These are phyloP conservation scores for Curvularia verruculosa DNA, from an alignment of 2,329 filamentous ascomycete species.

Conservation along the genomic window DNA sequence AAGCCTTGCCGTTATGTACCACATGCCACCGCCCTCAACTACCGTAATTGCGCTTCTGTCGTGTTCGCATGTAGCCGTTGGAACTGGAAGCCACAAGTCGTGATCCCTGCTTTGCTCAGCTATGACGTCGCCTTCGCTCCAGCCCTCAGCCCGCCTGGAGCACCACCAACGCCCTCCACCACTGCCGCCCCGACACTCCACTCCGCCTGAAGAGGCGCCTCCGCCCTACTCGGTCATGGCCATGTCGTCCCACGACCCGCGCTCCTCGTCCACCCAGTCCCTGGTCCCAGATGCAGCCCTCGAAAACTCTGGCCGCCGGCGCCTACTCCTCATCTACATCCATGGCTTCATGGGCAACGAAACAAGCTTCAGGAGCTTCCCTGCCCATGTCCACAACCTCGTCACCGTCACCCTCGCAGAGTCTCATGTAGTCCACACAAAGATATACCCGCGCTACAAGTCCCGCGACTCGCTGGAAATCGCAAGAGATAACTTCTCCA, in stretches of 20 bases:
- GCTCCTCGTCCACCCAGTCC: slow-evolving; percentile 55
- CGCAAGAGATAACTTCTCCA: slow-evolving; percentile 81
- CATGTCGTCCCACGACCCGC: slow-evolving; percentile 50
- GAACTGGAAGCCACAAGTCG: slow-evolving; percentile 15
- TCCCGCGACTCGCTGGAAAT: slow-evolving; percentile 74
- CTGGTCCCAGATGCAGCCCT: slow-evolving; percentile 48
- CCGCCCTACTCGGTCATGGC: slow-evolving; percentile 29
- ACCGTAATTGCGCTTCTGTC: not conserved
- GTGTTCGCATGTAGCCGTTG: slow-evolving; percentile 7
- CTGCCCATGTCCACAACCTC: slow-evolving; percentile 81
- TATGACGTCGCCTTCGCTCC: slow-evolving; percentile 28
- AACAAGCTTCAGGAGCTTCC: slow-evolving; percentile 85
- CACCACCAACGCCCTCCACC: slow-evolving; percentile 32
- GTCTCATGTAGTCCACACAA: slow-evolving; percentile 82
- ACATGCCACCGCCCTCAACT: not conserved
- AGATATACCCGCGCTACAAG: slow-evolving; percentile 82
- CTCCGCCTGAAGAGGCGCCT: slow-evolving; percentile 16
- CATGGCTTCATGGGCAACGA: slow-evolving; percentile 92
- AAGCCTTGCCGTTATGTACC: not conserved
- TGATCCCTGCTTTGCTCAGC: slow-evolving; percentile 4
- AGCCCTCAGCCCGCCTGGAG: slow-evolving; percentile 17
- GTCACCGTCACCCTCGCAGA: slow-evolving; percentile 70
- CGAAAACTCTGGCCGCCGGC: slow-evolving; percentile 51
- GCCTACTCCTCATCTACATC: slow-evolving; percentile 79
- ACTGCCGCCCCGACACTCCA: slow-evolving; percentile 38